Evolutionary conservation across 495 filamentous ascomycete species (phyloP), one percentile per base, ranked within the genome.

Genomic region (Hypomontagnella monticulosa): DNA sequence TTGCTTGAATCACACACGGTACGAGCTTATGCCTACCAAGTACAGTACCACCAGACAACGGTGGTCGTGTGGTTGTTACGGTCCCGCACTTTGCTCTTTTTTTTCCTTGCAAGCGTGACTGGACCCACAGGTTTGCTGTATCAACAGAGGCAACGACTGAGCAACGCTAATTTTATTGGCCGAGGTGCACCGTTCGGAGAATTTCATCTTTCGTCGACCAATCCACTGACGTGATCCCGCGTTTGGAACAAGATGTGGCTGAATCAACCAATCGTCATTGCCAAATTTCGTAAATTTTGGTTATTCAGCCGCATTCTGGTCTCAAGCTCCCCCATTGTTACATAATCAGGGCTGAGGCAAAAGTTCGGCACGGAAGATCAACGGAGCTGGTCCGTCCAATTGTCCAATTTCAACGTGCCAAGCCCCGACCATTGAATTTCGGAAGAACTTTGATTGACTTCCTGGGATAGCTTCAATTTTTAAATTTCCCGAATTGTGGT

Each of bases 71-170:
- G 9, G 36, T 40, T 38, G 56, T 56, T 58, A 19, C 57, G 20
- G 38, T 40, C 54, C 61, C 63, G 63, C 71, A 71, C 54, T 40
- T 53, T 19, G 61, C 68, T 51, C 43, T 66, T 54, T 63, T 69
- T 52, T 50, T 60, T 65, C 57, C 57, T 33, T 38, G 38, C 36
- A 60, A 56, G 47, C 66, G 55, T 63, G 59, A 69, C 60, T 42
- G n/a, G 48, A 38, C 30, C 68, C 64, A 63, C 70, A 40, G 34
- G 40, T 64, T 60, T 55, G 67, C 67, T 70, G 71, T 18, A 56
- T 78, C 78, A 82, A 82, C 80, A 82, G 61, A 60, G 65, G 75
- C 78, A 80, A 83, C 80, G 54, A 71, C 77, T 66, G 73, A 69
- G 80, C 80, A 83, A 83, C 79, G 71, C 51, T 8, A 0, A 15